Conservation (phyloP, 352 stramenopile species). For the Pelagophyceae sp. region DNA sequence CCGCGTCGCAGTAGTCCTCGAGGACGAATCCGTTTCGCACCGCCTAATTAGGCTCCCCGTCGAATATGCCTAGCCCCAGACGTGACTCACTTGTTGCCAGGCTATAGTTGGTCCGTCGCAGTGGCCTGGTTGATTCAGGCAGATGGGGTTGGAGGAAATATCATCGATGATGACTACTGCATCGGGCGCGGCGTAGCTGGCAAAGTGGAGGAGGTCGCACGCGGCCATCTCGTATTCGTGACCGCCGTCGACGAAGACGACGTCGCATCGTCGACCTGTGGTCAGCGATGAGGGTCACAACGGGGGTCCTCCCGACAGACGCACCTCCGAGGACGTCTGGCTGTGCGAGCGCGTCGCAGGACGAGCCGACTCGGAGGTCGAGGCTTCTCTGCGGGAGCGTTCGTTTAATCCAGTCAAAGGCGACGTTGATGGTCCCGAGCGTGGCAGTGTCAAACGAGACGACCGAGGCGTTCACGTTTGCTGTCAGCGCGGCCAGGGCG, state of each 20-base stretch:
- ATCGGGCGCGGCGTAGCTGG: background rate
- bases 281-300: background rate
- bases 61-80: no score
- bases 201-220: background rate
- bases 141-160: background rate
- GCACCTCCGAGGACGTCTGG: background rate
- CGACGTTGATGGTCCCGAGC: background rate
- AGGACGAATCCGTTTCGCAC: background rate
- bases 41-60: no score
- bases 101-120: background rate
- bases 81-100: background rate
- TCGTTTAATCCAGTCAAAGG: background rate
- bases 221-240: slow-evolving; percentile 2
- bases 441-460: background rate
- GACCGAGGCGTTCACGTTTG: background rate
- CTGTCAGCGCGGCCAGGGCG: background rate
- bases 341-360: background rate
- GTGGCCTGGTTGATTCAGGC: background rate
- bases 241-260: slow-evolving; percentile 16
- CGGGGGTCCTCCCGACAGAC: background rate
- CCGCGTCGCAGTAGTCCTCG: background rate
- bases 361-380: background rate
- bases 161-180: background rate
- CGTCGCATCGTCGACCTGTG: no score
- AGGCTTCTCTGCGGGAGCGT: background rate